A percentile compares a stretch with the other conserved stretches of the same genome.
Evolutionary conservation across 2,329 filamentous ascomycete genomes (phyloP).

Genomic region (Fusarium sp.): DNA sequence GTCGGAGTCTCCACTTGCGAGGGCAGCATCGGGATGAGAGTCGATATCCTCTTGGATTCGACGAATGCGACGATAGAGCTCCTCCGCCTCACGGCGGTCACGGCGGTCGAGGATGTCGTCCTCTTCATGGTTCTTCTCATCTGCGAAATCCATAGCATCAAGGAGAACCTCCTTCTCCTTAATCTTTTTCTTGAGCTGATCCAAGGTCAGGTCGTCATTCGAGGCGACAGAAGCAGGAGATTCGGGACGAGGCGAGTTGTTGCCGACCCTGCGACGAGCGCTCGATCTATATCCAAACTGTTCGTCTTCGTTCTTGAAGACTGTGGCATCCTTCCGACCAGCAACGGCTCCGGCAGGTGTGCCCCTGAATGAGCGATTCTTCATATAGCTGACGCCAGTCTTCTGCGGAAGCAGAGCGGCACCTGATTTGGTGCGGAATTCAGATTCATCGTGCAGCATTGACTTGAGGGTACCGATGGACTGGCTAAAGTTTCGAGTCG

Average conservation of each 20-base stretch:
- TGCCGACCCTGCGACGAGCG: slow-evolving; percentile 84
- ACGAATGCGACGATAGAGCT: slow-evolving; percentile 90
- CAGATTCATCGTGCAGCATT: slow-evolving; percentile 87
- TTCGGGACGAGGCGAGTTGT: slow-evolving; percentile 81
- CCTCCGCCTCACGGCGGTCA: slow-evolving; percentile 90
- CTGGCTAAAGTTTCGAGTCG: slow-evolving; percentile 89
- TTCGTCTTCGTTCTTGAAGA: slow-evolving; percentile 96
- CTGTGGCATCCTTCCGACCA: slow-evolving; percentile 89
- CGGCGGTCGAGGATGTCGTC: slow-evolving; percentile 90
- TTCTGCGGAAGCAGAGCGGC: slow-evolving; percentile 92
- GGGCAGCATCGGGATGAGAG: slow-evolving; percentile 78
- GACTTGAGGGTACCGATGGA: slow-evolving; percentile 94
- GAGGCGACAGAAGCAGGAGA: slow-evolving; percentile 74
- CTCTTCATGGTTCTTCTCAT: slow-evolving; percentile 88
- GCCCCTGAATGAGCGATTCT: slow-evolving; percentile 88
- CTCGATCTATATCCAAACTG: slow-evolving; percentile 92
- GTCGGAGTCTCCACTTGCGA: slow-evolving; percentile 79
- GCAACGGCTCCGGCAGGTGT: slow-evolving; percentile 63
- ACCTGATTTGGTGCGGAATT: slow-evolving; percentile 86
- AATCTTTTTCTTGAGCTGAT: slow-evolving; percentile 91
- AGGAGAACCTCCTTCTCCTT: slow-evolving; percentile 92
- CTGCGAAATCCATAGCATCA: slow-evolving; percentile 95
- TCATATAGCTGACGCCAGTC: slow-evolving; percentile 98
- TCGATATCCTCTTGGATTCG: slow-evolving; percentile 96
- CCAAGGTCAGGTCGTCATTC: slow-evolving; percentile 82